phyloP scores from a whole-genome alignment of 257 asterid species.

The Nicotiana attenuata region DNA sequence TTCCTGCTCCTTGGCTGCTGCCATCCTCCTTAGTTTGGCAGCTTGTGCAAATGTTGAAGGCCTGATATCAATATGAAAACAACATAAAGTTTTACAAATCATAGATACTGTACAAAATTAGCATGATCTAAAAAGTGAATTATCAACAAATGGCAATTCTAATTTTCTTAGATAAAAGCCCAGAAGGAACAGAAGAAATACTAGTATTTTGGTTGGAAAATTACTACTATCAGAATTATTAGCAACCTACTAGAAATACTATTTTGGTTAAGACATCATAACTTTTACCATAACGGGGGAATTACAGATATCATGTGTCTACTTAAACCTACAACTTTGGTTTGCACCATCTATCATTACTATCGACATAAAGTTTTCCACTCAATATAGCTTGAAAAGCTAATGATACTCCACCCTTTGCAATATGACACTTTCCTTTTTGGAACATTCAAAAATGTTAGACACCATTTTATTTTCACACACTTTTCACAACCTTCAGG shows the following conservation, averaged over 20 bases:
- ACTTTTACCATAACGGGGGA: background rate
- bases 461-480: background rate
- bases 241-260: too few species aligned
- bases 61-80: constrained; percentile 38
- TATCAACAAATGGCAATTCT: background rate
- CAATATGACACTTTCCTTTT: background rate
- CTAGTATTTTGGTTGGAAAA: background rate
- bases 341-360: background rate
- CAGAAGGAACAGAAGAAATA: background rate
- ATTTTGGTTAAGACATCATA: background rate
- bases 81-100: background rate
- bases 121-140: background rate
- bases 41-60: constrained; percentile 99
- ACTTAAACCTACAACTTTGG: background rate
- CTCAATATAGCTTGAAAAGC: background rate
- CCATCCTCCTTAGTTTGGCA: constrained; percentile 80
- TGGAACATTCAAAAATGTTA: background rate
- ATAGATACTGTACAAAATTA: background rate
- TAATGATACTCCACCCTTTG: background rate
- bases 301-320: background rate
- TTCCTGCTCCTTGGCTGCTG: constrained; percentile 89
- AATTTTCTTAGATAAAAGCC: background rate
- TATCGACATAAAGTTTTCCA: background rate
- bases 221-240: too few species aligned
- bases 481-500: background rate